Base-by-base conservation (phyloP, 177 flowering plant species). In the Telopea speciosissima region DNA sequence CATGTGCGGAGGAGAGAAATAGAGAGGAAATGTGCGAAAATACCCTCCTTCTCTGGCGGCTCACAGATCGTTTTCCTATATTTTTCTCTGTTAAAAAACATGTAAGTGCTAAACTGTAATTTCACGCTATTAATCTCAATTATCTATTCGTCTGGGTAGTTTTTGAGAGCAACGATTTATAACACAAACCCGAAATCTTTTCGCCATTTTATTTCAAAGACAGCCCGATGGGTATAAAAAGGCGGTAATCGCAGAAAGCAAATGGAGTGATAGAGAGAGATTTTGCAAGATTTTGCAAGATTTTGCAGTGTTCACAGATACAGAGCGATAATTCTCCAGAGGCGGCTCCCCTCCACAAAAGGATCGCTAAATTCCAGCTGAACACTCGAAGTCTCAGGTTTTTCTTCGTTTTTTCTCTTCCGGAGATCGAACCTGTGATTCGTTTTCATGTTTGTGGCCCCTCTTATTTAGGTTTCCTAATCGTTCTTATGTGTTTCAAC, bases 391-490 rank as follows among this genome's bases (percentile, higher is more conserved):
- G 11, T 36, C 3, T 22, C 49, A 65, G 49, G 52, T 9, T 65
- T 36, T 22, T 36, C 49, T 21, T 65, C 25, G 24, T 16, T 40
- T 6, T 24, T 63, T 63, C n/a, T 28, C 17, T 28, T 31, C 17
- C 17, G 13, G 23, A 33, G 36, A 65, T 65, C 24, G 25, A 40
- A 65, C 12, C 36, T 65, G 7, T 21, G 67, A 16, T 65, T 65
- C 36, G 9, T 3, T 36, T 65, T 65, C 49, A n/a, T 65, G 23
- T 28, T n/a, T 28, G 42, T n/a, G 31, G 67, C 67, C 7, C 36
- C 49, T 65, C 22, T 19, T 25, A n/a, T 40, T 65, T 65, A 65
- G 67, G 67, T 65, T 33, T 65, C 21, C 42, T 14, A 21, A 58
- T 58, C 61, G 61, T 3, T 58, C 61, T 58, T 58, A 8, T n/a